Base-by-base conservation (phyloP, 768 basidiomycete species). In the Clitopilus passeckerianus region DNA sequence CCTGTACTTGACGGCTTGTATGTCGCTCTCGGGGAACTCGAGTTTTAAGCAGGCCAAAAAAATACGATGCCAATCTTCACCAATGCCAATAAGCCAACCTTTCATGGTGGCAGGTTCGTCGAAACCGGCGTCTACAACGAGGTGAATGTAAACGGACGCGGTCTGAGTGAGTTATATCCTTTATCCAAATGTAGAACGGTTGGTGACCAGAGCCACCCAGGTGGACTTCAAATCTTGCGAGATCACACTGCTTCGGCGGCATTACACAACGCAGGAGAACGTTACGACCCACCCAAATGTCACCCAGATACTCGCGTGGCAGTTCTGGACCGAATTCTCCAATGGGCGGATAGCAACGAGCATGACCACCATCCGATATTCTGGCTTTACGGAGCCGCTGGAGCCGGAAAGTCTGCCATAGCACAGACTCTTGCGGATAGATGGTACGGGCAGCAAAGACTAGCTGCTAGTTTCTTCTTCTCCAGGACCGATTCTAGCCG, bases 381-480 rank as follows among this genome's bases (percentile, higher is more conserved):
- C 16, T 67, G 66, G 64, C 20, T 66, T 1, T 41, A 61, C 27
- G 66, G 66, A 3, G 58, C 60, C 1, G 66, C 60, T 8, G 66
- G 66, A 12, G 60, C 60, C n/a, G 66, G 66, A 6, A 67, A 67
- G 55, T 64, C 64, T 0, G 46, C 46, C 10, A 50, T 50, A 18
- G 22, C 22, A 23, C 46, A 50, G 22, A 50, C 46, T 10, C 20
- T 50, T 18, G 16, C 46, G 12, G 46, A 50, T 16, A 10, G 10
- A 9, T 50, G 46, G 46, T 9, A 50, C 9, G 46, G 10, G 10
- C 18, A 50, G 18, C 10, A 18, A 5, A 50, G 10, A 20, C 12
- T 50, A 18, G 46, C 18, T 16, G 46, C 46, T 18, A 50, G 46
- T 12, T 50, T 50, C 20, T 50, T 50, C 46, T 50, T 50, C 46